Base-by-base conservation (phyloP, 257 asterid species). In the Lavandula angustifolia region DNA sequence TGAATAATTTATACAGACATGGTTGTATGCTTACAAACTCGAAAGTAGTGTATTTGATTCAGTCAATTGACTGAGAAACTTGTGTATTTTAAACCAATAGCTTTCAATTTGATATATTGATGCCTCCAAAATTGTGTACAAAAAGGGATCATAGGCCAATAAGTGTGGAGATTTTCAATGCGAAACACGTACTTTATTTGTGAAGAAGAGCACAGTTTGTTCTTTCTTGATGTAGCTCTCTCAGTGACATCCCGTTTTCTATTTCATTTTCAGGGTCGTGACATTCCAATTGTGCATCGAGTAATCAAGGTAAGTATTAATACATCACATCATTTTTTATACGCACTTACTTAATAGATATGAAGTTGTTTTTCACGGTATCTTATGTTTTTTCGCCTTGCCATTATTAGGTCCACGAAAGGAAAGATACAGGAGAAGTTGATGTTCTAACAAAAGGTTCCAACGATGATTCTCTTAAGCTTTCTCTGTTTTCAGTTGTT, bases 231-330 rank as follows among this genome's bases (percentile, higher is more conserved):
- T 49, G 60, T 58, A 54, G 52, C 13, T 32, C 22, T 66, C 9
- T 50, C 34, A 4, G 11, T 49, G 37, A 62, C 61, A 34, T 55
- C 40, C 32, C 10, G 41, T 22, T 40, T 62, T 60, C 22, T 52
- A 1, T 64, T 12, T 52, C 61, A 11, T 49, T 67, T 69, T 69
- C 85, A 89, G 96, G 77, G 69, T 1, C 79, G 80, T 31, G 71
- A 65, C 0, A 78, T 89, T 77, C 91, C 96, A 44, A 87, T 89
- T 49, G 96, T 89, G 51, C 96, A 89, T 74, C 96, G 96, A 2
- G 91, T 89, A 13, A 85, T 78, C 56, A 73, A 81, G 88, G 96
- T 89, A 82, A 55, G 38, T 22, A 22, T 40, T 50, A 40, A 18
- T 2, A 85, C 38, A 44, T 37, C 47, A 31, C 40, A 33, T 46